Conservation (phyloP, 2,329 filamentous ascomycete species). For the Atkinsonella texensis region DNA sequence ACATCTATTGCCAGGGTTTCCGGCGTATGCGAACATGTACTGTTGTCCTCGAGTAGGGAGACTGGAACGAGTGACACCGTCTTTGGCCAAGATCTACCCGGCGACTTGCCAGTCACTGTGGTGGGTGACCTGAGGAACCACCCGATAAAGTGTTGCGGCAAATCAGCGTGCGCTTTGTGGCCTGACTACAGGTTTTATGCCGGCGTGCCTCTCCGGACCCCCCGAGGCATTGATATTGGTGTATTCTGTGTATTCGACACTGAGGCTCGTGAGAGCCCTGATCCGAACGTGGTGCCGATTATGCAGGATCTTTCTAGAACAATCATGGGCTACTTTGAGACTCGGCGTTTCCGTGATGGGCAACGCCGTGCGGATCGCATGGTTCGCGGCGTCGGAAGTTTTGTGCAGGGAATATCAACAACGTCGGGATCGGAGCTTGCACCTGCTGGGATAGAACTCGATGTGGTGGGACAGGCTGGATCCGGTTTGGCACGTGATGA, state of each 20-base stretch:
- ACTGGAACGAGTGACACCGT: background rate
- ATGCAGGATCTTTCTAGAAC: constrained; percentile 18
- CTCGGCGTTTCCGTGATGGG: constrained; percentile 13
- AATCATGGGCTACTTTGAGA: constrained; percentile 26
- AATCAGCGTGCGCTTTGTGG: constrained; percentile 14
- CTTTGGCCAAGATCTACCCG: background rate
- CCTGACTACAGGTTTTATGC: constrained; percentile 25
- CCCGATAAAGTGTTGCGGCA: constrained; percentile 14
- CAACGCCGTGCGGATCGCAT: constrained; percentile 24
- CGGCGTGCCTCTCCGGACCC: constrained; percentile 27
- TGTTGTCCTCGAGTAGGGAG: constrained; percentile 6
- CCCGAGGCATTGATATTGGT: constrained; percentile 29
- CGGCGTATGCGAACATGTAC: constrained; percentile 18
- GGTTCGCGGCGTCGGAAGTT: constrained; percentile 23
- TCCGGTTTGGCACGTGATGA: background rate
- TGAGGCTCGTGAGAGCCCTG: constrained; percentile 10
- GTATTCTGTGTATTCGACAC: constrained; percentile 22
- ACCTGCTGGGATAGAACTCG: background rate
- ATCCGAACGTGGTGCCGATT: constrained; percentile 13
- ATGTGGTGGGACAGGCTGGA: background rate
- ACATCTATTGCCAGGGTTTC: constrained; percentile 19
- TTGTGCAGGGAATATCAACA: constrained; percentile 22
- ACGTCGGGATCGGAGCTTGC: constrained; percentile 14
- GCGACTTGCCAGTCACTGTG: constrained; percentile 19
- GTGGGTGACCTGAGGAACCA: constrained; percentile 22